A percentile compares a stretch with the other conserved stretches of the same genome.
These are phyloP conservation scores for Pseudonitzschia multiseries DNA, from an alignment of 108 stramenopile species.

Conservation along the genomic window DNA sequence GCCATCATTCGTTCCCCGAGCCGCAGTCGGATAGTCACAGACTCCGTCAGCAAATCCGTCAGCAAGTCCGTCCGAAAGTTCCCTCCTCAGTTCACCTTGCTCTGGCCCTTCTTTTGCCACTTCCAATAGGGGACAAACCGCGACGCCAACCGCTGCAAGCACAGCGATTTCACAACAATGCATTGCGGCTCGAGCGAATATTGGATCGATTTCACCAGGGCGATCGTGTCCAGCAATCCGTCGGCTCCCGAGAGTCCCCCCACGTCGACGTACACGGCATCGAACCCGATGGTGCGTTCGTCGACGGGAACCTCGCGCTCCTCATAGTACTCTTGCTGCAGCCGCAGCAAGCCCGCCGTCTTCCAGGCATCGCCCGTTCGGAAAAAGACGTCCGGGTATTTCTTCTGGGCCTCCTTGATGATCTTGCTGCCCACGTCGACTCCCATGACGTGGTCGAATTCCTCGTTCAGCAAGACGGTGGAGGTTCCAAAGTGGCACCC, in stretches of 20 bases:
- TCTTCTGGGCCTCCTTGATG: conserved; percentile 33
- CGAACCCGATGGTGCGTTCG: conserved; percentile 23
- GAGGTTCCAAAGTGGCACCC: conserved; percentile 57
- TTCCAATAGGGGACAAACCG: conserved; percentile 36
- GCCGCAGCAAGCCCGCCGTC: conserved; percentile 37
- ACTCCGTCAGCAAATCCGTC: no score
- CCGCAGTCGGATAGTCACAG: no score
- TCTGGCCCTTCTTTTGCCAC: conserved; percentile 10
- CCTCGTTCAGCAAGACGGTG: conserved; percentile 38
- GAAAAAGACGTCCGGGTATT: conserved; percentile 40
- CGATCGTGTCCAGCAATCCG: conserved; percentile 46
- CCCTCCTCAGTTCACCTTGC: not conserved
- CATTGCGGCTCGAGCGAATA: conserved; percentile 46
- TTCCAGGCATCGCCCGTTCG: conserved; percentile 51
- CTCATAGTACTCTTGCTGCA: conserved; percentile 32
- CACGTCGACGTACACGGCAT: conserved; percentile 56
- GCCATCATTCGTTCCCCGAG: no score
- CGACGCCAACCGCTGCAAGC: conserved; percentile 41
- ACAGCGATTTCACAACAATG: conserved; percentile 50
- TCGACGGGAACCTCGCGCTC: not conserved
- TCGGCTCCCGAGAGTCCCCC: conserved; percentile 51
- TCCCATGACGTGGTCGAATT: conserved; percentile 35
- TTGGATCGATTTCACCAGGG: conserved; percentile 26
- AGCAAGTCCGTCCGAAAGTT: no score
- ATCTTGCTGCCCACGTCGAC: conserved; percentile 56